Base-by-base conservation (phyloP, 2,329 filamentous ascomycete species). In the Akanthomyces dipterigenus region DNA sequence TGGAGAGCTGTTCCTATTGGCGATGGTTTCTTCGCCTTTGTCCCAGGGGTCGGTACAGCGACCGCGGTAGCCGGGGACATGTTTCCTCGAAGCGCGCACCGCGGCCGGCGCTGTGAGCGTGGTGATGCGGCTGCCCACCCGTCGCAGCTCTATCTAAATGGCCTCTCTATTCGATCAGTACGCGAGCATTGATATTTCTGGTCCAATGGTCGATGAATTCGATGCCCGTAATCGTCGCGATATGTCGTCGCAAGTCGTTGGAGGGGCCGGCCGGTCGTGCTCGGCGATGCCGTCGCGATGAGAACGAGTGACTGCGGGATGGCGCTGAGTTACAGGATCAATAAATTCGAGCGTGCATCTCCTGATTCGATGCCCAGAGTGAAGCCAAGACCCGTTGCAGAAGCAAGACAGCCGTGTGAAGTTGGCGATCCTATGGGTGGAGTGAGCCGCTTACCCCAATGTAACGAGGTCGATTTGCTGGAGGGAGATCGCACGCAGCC, bases 11-110 rank as follows among this genome's bases (percentile, higher is more conserved):
- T 83, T 49, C 85, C 82, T 51, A 87, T 81, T 42, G 86, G 85
- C 57, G 83, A 78, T 63, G 86, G 86, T 40, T 88, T 86, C 76
- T 91, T 91, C 65, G 84, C 81, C 75, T 91, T 91, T 66, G 72
- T 72, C 66, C 74, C 69, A 67, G 73, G 76, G 70, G 75, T 73
- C 62, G 77, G 76, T 67, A 76, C 76, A 56, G 70, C 67, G 61
- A 78, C 76, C 63, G 80, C 78, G 70, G 81, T 80, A 69, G 82
- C 78, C 64, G 83, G 81, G 71, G 82, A 81, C 83, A 86, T 86
- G 66, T 70, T 72, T 70, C 51, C 64, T 65, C 60, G 70, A 66
- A 66, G 65, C 67, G 64, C 66, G 66, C 63, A 55, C 57, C 53
- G 60, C 53, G 42, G 60, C 49, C 62, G 46, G 54, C 62, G 45